Evolutionary conservation across 352 stramenopile genomes (phyloP), one percentile per base, ranked within the genome.

Genomic region (Aphanomyces astaci): DNA sequence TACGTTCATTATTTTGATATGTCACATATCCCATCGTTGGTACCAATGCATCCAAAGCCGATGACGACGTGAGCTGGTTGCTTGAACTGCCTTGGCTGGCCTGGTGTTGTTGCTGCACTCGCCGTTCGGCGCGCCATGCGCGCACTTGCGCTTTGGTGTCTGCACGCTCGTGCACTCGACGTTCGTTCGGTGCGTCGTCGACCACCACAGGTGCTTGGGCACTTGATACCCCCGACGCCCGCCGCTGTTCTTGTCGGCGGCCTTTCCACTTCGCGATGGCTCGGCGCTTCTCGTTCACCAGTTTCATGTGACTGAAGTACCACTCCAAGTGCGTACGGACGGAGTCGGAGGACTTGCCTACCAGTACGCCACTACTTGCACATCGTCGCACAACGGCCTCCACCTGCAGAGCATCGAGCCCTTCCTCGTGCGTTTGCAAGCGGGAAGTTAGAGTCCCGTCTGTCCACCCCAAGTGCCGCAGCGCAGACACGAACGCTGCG

Each of bases 321-420:
- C 84, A 93, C 13, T 84, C 72, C 17, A 87, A 77, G 70, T 93
- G 84, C 17, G 71, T 77, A 0, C 80, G 76, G n/a, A 93, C 66
- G 9, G 78, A 77, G 32, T 75, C 76, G n/a, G 76, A 60, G 2
- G 73, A 81, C 63, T 84, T 68, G 30, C n/a, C 25, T 36, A 45
- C 25, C n/a, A 68, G 43, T 27, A 43, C 36, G 36, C 36, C 36
- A 15, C 36, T 43, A 15, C 33, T 59, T 9, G 46, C 27, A 30
- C 28, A 68, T 48, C 49, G 43, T 3, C 36, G 43, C 3, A 59
- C 43, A 1, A 68, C 25, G 7, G 4, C 51, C 36, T 68, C 62
- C 32, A 59, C 24, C 17, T 49, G 19, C 2, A 68, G 39, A 15
- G 43, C 43, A n/a, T 57, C 62, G 55, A 33, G 22, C 30, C 33